Conservation (phyloP, 2,329 filamentous ascomycete genomes). For the Cladosporium colombiae region DNA sequence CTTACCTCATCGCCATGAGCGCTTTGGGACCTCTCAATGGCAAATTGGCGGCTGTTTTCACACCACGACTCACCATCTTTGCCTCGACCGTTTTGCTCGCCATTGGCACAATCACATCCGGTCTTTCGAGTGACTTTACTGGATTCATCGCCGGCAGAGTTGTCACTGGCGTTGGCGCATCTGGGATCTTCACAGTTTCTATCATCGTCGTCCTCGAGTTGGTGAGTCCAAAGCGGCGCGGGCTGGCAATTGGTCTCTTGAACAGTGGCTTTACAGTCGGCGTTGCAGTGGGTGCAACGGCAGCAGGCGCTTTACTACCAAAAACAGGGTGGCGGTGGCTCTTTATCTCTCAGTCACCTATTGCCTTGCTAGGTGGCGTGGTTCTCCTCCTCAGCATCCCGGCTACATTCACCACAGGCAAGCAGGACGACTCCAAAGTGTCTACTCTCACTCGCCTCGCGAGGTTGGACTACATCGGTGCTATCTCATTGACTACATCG, state of each 20-base stretch:
- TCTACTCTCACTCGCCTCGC: conserved; percentile 57
- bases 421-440: conserved; percentile 37
- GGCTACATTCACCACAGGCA: conserved; percentile 30
- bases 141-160: conserved; percentile 69
- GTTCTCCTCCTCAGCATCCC: conserved; percentile 69
- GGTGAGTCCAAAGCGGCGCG: no score
- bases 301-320: conserved; percentile 66
- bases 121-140: conserved; percentile 58
- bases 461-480: conserved; percentile 74
- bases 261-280: conserved; percentile 74
- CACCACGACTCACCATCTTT: conserved; percentile 65
- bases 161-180: conserved; percentile 67
- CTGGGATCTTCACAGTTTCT: conserved; percentile 70
- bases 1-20: conserved; percentile 66
- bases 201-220: no score
- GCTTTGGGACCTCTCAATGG: conserved; percentile 69
- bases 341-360: conserved; percentile 71
- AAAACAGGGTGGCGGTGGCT: conserved; percentile 71
- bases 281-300: conserved; percentile 69
- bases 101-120: conserved; percentile 65
- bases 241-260: conserved; percentile 71
- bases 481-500: conserved; percentile 61
- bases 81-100: conserved; percentile 60
- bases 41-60: conserved; percentile 72
- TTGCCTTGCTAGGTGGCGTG: conserved; percentile 62